Evolutionary conservation across 176 grass and related monocot genomes (phyloP).

Genomic region (Eleusine indica): DNA sequence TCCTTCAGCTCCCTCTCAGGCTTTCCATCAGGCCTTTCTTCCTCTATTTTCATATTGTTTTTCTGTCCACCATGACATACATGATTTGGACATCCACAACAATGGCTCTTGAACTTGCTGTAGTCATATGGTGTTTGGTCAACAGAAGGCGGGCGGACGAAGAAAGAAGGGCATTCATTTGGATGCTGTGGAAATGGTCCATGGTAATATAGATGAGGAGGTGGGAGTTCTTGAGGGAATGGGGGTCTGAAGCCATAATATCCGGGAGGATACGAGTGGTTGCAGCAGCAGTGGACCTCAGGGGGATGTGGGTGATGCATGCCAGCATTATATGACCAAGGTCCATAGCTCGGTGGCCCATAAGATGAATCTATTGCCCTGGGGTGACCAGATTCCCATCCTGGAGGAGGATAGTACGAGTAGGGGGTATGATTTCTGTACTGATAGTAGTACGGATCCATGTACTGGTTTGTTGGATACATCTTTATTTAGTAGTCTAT

Average conservation of each 20-base stretch:
- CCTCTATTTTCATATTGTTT: slow-evolving; percentile 59
- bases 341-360: slow-evolving; percentile 39
- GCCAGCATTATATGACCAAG: slow-evolving; percentile 43
- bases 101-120: slow-evolving; percentile 47
- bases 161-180: slow-evolving; percentile 52
- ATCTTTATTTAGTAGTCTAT: slow-evolving; percentile 48
- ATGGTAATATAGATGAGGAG: slow-evolving; percentile 47
- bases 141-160: slow-evolving; percentile 24
- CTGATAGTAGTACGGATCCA: slow-evolving; percentile 69
- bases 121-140: slow-evolving; percentile 53
- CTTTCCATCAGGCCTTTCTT: slow-evolving; percentile 56
- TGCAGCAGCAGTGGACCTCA: slow-evolving; percentile 46
- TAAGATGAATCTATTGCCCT: slow-evolving; percentile 33
- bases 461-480: slow-evolving; percentile 58
- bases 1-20: slow-evolving; percentile 39
- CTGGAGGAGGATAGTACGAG: slow-evolving; percentile 46
- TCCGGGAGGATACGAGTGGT: slow-evolving; percentile 47
- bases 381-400: slow-evolving; percentile 46
- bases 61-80: slow-evolving; percentile 48
- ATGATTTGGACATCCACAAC: slow-evolving; percentile 77
- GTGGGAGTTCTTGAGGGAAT: slow-evolving; percentile 53
- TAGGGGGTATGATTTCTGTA: slow-evolving; percentile 51
- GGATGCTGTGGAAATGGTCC: slow-evolving; percentile 40
- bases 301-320: slow-evolving; percentile 33
- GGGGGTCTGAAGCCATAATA: slow-evolving; percentile 65